Conservation (phyloP, 2,329 filamentous ascomycete species). For the Uncinocarpus reesii region DNA sequence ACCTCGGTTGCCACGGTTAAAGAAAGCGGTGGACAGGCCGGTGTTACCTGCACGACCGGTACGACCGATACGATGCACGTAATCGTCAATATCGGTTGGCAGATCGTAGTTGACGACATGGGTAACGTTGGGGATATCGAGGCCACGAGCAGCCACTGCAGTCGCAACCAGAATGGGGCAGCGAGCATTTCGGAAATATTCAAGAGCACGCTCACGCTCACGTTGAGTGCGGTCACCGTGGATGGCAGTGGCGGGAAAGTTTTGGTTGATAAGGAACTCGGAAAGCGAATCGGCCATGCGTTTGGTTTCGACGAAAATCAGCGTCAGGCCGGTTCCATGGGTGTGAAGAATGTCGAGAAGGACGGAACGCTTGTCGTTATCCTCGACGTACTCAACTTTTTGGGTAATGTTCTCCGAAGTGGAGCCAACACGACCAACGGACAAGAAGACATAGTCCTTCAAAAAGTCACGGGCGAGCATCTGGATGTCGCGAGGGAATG, state of each 20-base stretch:
- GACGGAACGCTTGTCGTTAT: conserved; percentile 93
- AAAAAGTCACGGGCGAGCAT: conserved; percentile 98
- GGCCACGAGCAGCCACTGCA: conserved; percentile 80
- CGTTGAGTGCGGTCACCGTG: conserved; percentile 98
- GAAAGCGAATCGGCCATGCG: conserved; percentile 97
- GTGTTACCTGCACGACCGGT: conserved; percentile 99
- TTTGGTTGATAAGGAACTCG: conserved; percentile 97
- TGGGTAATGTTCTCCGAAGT: conserved; percentile 99
- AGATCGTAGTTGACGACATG: conserved; percentile 99
- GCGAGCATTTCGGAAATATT: conserved; percentile 92
- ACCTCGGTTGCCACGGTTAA: conserved; percentile 98
- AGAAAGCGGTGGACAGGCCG: conserved; percentile 95
- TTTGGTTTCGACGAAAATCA: conserved; percentile 99
- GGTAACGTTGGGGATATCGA: conserved; percentile 92
- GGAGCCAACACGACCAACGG: conserved; percentile 94
- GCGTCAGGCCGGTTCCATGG: conserved; percentile 70
- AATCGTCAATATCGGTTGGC: conserved; percentile 97
- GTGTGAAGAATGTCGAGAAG: conserved; percentile 96
- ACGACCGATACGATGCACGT: conserved; percentile 98
- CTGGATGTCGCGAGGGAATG: conserved; percentile 97
- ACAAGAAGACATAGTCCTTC: conserved; percentile 98
- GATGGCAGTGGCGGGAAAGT: conserved; percentile 95
- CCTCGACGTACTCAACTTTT: conserved; percentile 96
- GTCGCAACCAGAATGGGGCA: conserved; percentile 96
- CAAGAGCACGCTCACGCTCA: conserved; percentile 93